phyloP scores from a whole-genome alignment of 2,329 filamentous ascomycete species.

The Clarireedia hainanense region DNA sequence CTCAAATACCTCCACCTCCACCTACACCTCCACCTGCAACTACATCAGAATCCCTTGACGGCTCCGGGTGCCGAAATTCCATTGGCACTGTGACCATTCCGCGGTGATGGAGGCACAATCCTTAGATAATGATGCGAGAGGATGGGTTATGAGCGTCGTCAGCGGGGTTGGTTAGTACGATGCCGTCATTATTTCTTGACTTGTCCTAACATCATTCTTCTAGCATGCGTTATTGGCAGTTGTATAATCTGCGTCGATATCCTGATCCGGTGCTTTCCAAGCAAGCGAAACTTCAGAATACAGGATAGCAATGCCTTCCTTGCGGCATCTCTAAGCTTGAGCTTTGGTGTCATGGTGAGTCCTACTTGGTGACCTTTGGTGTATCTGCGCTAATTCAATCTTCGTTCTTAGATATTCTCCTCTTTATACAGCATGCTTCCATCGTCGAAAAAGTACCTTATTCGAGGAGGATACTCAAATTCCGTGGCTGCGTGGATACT shows the following conservation, averaged over 20 bases:
- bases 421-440: constrained; percentile 90
- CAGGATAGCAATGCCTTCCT: constrained; percentile 85
- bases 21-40: too few species aligned
- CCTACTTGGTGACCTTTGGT: neutral
- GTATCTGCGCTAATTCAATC: neutral
- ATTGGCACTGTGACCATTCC: too few species aligned
- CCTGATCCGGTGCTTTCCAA: constrained; percentile 63
- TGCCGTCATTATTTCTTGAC: neutral
- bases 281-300: constrained; percentile 72
- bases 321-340: constrained; percentile 80
- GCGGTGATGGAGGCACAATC: constrained; percentile 14
- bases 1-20: too few species aligned
- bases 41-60: too few species aligned
- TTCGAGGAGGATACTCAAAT: constrained; percentile 57
- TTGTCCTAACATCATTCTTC: neutral
- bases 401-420: constrained; percentile 67
- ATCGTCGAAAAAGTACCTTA: constrained; percentile 71
- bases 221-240: constrained; percentile 64
- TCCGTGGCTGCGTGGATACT: constrained; percentile 60
- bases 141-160: constrained; percentile 88
- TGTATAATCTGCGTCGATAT: constrained; percentile 82
- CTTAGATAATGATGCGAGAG: constrained; percentile 73
- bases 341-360: constrained; percentile 90
- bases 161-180: constrained; percentile 58
- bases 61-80: too few species aligned